Percentiles rank a stretch among this genome's conserved stretches.
phyloP scores from a whole-genome alignment of 2,329 filamentous ascomycete species.

The Calonectria pteridis region DNA sequence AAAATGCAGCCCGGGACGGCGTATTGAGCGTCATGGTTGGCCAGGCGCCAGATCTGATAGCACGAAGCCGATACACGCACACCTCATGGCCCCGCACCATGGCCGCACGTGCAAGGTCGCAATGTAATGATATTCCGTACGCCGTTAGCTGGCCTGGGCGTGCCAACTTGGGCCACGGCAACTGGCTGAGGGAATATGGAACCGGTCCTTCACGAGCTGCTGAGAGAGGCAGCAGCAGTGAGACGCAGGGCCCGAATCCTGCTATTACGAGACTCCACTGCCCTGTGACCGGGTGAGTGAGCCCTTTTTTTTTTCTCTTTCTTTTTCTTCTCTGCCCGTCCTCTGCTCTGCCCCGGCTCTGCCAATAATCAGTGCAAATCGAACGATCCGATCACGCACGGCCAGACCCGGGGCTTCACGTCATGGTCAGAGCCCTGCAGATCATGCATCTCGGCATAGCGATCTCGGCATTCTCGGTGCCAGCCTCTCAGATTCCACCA shows the following conservation, averaged over 20 bases:
- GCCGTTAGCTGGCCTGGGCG: not conserved
- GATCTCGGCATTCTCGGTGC: slow-evolving; percentile 18
- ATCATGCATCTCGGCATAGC: slow-evolving; percentile 24
- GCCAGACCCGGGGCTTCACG: slow-evolving; percentile 20
- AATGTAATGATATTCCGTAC: not conserved
- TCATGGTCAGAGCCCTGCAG: slow-evolving; percentile 15
- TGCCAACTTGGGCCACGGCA: not conserved
- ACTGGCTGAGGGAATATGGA: slow-evolving; percentile 8
- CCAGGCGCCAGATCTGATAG: not conserved
- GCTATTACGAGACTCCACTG: slow-evolving; percentile 16
- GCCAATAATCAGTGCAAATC: slow-evolving; percentile 10
- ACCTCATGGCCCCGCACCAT: not conserved
- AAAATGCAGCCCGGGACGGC: not conserved
- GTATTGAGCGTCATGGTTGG: not conserved
- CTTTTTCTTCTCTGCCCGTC: not conserved
- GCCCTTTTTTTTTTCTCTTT: not conserved
- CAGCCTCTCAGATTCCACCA: not conserved
- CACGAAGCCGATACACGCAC: not conserved
- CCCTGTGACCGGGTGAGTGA: slow-evolving; percentile 5
- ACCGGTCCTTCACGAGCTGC: not conserved
- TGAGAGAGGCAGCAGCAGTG: not conserved
- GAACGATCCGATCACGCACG: slow-evolving; percentile 21
- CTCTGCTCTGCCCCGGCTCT: not conserved
- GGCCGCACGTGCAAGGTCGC: not conserved
- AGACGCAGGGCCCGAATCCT: slow-evolving; percentile 6